phyloP scores from a whole-genome alignment of 2,329 filamentous ascomycete genomes.

The Aspergillus ibericus region DNA sequence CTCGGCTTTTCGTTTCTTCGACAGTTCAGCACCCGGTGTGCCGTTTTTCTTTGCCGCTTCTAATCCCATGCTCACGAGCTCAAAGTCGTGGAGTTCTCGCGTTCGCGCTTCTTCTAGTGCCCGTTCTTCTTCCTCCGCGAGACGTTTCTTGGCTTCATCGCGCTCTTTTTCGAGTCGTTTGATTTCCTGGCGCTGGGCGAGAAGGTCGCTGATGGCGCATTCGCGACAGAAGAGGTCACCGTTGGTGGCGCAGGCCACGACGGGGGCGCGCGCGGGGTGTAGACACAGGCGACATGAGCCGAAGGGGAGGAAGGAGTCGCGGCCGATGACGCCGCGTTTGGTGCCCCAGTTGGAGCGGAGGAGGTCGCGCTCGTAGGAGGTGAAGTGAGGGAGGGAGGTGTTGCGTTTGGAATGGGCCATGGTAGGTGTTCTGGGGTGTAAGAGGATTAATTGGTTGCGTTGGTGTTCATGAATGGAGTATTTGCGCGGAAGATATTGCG shows the following conservation, averaged over 20 bases:
- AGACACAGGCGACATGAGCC: slow-evolving; percentile 87
- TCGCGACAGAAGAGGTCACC: slow-evolving; percentile 95
- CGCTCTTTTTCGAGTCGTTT: slow-evolving; percentile 71
- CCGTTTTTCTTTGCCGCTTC: slow-evolving; percentile 29
- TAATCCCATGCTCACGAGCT: slow-evolving; percentile 74
- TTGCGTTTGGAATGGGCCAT: slow-evolving; percentile 71
- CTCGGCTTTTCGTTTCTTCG: slow-evolving; percentile 32
- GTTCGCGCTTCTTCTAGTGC: slow-evolving; percentile 69
- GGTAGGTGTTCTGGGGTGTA: not conserved
- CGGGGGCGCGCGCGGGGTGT: slow-evolving; percentile 74
- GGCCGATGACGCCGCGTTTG: slow-evolving; percentile 76
- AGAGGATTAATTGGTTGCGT: not conserved
- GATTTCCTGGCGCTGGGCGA: slow-evolving; percentile 88
- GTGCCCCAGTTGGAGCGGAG: slow-evolving; percentile 81
- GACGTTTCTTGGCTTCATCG: slow-evolving; percentile 62
- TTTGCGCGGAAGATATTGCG: not conserved
- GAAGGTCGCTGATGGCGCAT: slow-evolving; percentile 86
- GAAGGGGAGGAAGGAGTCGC: slow-evolving; percentile 91
- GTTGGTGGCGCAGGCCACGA: slow-evolving; percentile 73
- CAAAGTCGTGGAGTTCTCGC: slow-evolving; percentile 77
- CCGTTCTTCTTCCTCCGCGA: slow-evolving; percentile 58
- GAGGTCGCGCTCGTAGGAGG: slow-evolving; percentile 80
- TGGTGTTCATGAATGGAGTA: not conserved
- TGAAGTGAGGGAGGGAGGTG: slow-evolving; percentile 90
- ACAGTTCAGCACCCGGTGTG: slow-evolving; percentile 12